Evolutionary conservation across 2,329 filamentous ascomycete genomes (phyloP), one percentile per base, ranked within the genome.

Genomic region (Clonostachys sp.): DNA sequence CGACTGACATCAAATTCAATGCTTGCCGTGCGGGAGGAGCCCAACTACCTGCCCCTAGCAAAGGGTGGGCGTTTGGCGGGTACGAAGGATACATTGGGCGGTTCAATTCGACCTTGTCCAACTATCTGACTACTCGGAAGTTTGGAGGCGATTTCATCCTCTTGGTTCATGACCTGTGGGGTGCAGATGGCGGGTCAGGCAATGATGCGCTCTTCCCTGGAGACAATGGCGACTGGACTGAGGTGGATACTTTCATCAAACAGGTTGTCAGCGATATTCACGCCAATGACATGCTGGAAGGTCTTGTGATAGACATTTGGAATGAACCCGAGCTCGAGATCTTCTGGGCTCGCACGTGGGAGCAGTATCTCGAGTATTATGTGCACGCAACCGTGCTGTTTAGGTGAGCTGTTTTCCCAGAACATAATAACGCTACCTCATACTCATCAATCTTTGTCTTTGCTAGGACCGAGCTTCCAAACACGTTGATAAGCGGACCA

Each of bases 221-320:
- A 4, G 74, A 79, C 49, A 62, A 75, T 49, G 70, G 68, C 2
- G 60, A 77, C 53, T 80, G 74, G 73, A 58, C 61, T 2, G 53
- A 61, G 17, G 73, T 64, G 52, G 73, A 78, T 45, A 49, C 51
- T 0, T 78, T 73, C 46, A 50, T 75, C 2, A 58, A 62, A 1
- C 62, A 63, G 18, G 55, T 72, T 4, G 57, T 71, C 20, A 55
- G 56, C 2, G 70, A 61, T 30, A 64, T 72, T 12, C 64, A 61
- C 20, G 58, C 55, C 3, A 72, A 72, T 50, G 53, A 60, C 34
- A 66, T 63, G 56, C 60, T 55, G 17, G 58, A 59, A 1, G 66
- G 63, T 0, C 51, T 79, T 0, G 61, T 73, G 1, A 58, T 73
- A 10, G 77, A 80, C 45, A 68, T 77, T 35, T 80, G 76, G 76